A percentile compares a stretch with the other conserved stretches of the same genome.
Conservation (phyloP, 2,329 filamentous ascomycete species). For the Pestalotiopsis sp. region DNA sequence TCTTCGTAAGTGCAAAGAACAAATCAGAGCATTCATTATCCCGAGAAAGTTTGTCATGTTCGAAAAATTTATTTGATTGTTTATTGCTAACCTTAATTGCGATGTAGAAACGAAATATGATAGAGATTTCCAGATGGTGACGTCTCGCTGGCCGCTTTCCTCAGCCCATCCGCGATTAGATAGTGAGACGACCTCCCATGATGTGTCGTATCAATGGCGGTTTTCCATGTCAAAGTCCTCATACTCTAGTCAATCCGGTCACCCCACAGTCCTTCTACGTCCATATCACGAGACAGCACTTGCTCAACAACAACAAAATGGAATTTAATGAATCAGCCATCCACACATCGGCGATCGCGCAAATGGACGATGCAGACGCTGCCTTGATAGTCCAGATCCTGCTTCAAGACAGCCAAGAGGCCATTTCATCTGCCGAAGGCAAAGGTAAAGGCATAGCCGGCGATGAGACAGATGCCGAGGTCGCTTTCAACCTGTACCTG, state of each 20-base stretch:
- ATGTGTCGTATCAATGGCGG: no score
- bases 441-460: conserved; percentile 25
- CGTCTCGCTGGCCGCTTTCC: no score
- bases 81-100: not conserved
- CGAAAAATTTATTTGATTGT: not conserved
- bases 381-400: not conserved
- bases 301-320: not conserved
- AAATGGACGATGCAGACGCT: not conserved
- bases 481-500: conserved; percentile 21
- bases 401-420: not conserved
- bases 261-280: no score
- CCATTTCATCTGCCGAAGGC: not conserved
- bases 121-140: not conserved
- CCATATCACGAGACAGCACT: not conserved
- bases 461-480: conserved; percentile 17
- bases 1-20: not conserved
- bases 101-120: not conserved
- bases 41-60: not conserved
- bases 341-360: not conserved
- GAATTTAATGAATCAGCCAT: not conserved
- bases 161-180: no score
- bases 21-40: not conserved
- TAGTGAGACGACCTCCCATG: no score
- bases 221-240: no score
- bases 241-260: no score